These are phyloP conservation scores for Colletotrichum sojae DNA, from an alignment of 2,329 filamentous ascomycete genomes.

Conservation along the genomic window DNA sequence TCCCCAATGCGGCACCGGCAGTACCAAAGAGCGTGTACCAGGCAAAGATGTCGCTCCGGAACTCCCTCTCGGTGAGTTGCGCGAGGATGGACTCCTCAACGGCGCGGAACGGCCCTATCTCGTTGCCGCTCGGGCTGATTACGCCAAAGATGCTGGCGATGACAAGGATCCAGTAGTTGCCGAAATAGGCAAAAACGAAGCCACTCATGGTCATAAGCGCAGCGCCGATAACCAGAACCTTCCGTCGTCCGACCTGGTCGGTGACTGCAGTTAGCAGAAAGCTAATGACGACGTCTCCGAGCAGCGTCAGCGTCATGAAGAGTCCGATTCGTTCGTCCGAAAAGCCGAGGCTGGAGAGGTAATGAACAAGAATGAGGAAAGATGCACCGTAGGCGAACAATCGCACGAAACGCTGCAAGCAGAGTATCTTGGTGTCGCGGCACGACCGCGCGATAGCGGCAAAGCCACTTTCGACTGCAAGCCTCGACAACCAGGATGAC, in stretches of 20 bases:
- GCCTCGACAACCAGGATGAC: conserved; percentile 24
- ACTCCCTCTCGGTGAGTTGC: conserved; percentile 63
- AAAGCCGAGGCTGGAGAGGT: conserved; percentile 64
- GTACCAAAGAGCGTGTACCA: conserved; percentile 74
- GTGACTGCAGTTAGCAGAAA: conserved; percentile 71
- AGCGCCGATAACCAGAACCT: conserved; percentile 68
- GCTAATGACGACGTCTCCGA: conserved; percentile 72
- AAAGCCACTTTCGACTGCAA: conserved; percentile 60
- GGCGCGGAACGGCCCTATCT: conserved; percentile 74
- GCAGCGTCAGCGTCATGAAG: conserved; percentile 76
- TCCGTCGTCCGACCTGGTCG: conserved; percentile 68
- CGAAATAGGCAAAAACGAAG: conserved; percentile 65
- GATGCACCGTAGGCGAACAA: conserved; percentile 75
- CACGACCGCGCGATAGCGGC: conserved; percentile 57
- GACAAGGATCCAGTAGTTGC: conserved; percentile 72
- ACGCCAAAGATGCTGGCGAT: conserved; percentile 72
- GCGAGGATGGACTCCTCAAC: conserved; percentile 74
- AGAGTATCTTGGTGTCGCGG: conserved; percentile 70
- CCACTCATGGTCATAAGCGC: conserved; percentile 70
- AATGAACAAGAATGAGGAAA: conserved; percentile 70
- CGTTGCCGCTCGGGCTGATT: conserved; percentile 73
- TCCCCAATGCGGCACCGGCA: conserved; percentile 72
- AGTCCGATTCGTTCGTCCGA: conserved; percentile 69
- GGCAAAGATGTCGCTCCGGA: conserved; percentile 70
- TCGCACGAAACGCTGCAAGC: conserved; percentile 71